These are phyloP conservation scores for Lupinus albus DNA, from an alignment of 306 rosid genomes.

Conservation along the genomic window DNA sequence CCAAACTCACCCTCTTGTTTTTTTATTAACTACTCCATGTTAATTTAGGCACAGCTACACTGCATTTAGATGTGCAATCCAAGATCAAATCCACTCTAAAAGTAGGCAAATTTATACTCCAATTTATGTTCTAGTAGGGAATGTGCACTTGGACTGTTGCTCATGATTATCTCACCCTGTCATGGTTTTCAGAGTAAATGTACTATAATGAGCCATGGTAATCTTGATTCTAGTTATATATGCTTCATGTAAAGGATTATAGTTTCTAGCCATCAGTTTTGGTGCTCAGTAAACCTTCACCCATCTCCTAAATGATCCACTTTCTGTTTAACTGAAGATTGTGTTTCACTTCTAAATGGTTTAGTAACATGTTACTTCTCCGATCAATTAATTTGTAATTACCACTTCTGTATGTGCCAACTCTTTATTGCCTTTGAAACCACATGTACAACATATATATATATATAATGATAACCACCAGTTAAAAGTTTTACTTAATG, in stretches of 20 bases:
- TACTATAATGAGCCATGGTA: background rate
- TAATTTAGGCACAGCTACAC: background rate
- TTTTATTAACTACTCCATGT: background rate
- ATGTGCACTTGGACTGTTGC: background rate
- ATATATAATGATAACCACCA: conserved; percentile 2
- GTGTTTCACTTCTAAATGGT: background rate
- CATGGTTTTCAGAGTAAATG: background rate
- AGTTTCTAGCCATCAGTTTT: background rate
- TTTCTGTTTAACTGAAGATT: background rate
- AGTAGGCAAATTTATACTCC: background rate
- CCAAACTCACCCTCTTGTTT: too few species aligned
- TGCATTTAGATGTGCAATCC: background rate
- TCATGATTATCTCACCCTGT: background rate
- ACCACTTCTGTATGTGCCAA: background rate
- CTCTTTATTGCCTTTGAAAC: conserved; percentile 3
- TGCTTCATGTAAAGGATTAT: background rate
- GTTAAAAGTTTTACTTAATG: background rate
- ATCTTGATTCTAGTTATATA: background rate
- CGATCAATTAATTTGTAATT: background rate
- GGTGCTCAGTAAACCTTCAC: background rate
- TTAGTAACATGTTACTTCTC: background rate
- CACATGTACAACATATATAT: background rate
- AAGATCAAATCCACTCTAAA: background rate
- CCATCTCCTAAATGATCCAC: background rate
- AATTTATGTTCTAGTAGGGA: background rate